Evolutionary conservation across 2,329 filamentous ascomycete species (phyloP).

Genomic region (Xylariomycetidae sp.): DNA sequence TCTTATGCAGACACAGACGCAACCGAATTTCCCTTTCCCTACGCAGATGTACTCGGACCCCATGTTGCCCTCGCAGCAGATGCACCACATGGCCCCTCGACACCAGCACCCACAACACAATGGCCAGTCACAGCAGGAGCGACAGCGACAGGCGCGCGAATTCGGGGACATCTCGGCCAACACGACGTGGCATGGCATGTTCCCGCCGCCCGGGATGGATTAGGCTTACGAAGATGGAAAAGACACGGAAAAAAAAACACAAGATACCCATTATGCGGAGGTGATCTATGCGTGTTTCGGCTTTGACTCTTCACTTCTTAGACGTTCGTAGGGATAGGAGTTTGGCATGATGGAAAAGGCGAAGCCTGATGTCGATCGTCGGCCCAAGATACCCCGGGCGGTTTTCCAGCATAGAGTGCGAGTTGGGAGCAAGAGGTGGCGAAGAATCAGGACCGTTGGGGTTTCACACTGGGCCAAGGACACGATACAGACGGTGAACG

Average conservation of each 20-base stretch:
- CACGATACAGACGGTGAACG: no score
- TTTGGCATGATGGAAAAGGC: conserved; percentile 11
- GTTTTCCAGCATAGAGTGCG: conserved; percentile 7
- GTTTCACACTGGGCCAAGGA: no score
- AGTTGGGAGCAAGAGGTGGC: no score
- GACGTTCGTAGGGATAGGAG: conserved; percentile 11
- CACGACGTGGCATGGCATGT: conserved; percentile 25
- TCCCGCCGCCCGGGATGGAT: conserved; percentile 21
- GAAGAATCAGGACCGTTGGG: no score
- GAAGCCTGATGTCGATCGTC: conserved; percentile 7
- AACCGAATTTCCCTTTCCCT: conserved; percentile 36
- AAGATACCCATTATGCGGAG: conserved; percentile 17
- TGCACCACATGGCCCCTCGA: conserved; percentile 26
- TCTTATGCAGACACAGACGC: conserved; percentile 49
- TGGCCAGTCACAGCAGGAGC: conserved; percentile 16
- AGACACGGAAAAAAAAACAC: conserved; percentile 9
- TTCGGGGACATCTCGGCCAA: conserved; percentile 45
- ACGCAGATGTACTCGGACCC: conserved; percentile 39
- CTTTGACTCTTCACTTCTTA: conserved; percentile 8
- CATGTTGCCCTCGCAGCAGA: conserved; percentile 35
- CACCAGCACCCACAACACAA: conserved; percentile 19
- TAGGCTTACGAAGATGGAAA: conserved; percentile 12
- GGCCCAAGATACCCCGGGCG: conserved; percentile 6
- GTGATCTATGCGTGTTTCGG: conserved; percentile 7
- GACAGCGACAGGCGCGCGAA: conserved; percentile 31